Evolutionary conservation across 225 moss, liverwort and hornwort genomes (phyloP), one percentile per base, ranked within the genome.

Genomic region (Marchantia paleacea): DNA sequence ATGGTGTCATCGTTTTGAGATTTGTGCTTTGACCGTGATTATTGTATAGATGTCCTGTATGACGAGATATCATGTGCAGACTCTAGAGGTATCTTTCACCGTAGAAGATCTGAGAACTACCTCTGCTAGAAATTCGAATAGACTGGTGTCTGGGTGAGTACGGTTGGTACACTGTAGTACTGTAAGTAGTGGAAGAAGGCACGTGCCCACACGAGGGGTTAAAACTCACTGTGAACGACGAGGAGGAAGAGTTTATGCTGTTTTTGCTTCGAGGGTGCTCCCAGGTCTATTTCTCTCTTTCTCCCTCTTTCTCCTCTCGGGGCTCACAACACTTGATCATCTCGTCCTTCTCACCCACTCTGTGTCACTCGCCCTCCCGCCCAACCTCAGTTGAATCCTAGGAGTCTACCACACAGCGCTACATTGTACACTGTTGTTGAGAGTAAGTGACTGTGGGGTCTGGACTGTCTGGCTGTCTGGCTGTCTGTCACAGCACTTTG

Each of bases 401-500:
- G 68, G 29, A 68, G 68, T 31, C 68, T 68, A 65, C 65, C 25
- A 24, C 65, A 25, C 65, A n/a, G 65, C 16, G 20, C 58, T 65
- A 24, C 20, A 66, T 26, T 29, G 66, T 28, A 66, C 66, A 66
- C 68, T 68, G 68, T 68, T 68, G n/a, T 68, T 68, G 54, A 53
- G 52, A 12, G 2, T 53, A 52, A 52, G 53, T 28, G 26, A 74
- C 54, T 74, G 55, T 55, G 73, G 73, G 73, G 54, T 54, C 73
- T 25, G 39, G 69, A 16, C 70, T 70, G 70, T 18, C 70, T 72
- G 7, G 48, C 22, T 72, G 50, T 51, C 62, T 62, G 62, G 62
- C 62, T 8, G 62, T 68, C 68, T 68, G 68, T 68, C 68, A 55
- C 74, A 74, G 53, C 54, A 74, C 74, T 74, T 74, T 74, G 74